phyloP scores from a whole-genome alignment of 2,329 filamentous ascomycete species.

The Calonectria hongkongensis region DNA sequence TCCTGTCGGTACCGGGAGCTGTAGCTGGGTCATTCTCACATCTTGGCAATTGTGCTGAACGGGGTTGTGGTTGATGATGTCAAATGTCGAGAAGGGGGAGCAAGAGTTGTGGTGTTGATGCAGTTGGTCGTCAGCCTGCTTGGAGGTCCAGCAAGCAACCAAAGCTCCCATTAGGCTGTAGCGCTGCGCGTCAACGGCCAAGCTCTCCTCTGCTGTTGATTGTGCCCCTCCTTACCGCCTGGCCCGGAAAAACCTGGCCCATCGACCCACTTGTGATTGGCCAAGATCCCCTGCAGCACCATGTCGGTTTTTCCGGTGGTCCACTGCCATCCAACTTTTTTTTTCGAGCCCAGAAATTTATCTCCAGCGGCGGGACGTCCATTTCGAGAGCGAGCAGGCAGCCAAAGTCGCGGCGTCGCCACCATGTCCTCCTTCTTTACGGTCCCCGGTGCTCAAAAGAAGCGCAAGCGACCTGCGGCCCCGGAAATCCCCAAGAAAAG shows the following conservation, averaged over 20 bases:
- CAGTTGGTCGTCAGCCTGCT: constrained; percentile 50
- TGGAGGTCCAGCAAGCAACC: constrained; percentile 50
- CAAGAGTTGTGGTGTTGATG: constrained; percentile 46
- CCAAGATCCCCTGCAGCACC: not conserved
- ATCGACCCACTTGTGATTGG: constrained; percentile 51
- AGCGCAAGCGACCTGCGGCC: constrained; percentile 84
- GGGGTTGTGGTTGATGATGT: constrained; percentile 44
- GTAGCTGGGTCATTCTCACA: constrained; percentile 47
- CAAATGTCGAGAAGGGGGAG: constrained; percentile 40
- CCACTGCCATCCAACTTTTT: constrained; percentile 63
- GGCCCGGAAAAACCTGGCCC: constrained; percentile 58
- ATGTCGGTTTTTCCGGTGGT: constrained; percentile 50
- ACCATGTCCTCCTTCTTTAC: constrained; percentile 98
- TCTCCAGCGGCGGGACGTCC: constrained; percentile 54
- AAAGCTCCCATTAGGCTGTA: constrained; percentile 61
- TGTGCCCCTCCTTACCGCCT: constrained; percentile 60
- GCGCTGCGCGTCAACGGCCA: constrained; percentile 60
- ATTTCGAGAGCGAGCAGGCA: constrained; percentile 53
- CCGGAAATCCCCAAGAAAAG: constrained; percentile 76
- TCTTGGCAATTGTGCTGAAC: constrained; percentile 49
- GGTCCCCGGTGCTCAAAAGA: constrained; percentile 88
- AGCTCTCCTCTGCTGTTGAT: constrained; percentile 51
- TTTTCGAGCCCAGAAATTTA: constrained; percentile 59
- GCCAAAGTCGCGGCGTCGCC: constrained; percentile 51
- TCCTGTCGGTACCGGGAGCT: constrained; percentile 33